A percentile compares a stretch with the other conserved stretches of the same genome.
phyloP scores from a whole-genome alignment of 768 basidiomycete genomes.

The Boletus sp. region DNA sequence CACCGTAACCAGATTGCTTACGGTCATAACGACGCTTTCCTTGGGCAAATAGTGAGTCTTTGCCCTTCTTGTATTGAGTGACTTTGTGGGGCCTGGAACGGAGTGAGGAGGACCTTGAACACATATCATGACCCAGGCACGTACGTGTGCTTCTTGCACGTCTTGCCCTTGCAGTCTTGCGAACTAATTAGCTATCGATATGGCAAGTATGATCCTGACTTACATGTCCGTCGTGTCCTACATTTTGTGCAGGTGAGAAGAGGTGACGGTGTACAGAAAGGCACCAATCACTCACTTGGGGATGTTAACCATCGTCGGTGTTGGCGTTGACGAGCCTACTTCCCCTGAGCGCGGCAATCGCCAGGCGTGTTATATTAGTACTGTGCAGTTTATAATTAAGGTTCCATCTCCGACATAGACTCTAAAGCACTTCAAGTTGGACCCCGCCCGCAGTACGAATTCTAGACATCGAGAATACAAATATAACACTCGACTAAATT shows the following conservation, averaged over 20 bases:
- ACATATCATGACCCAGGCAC: slow-evolving; percentile 26
- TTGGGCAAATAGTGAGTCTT: slow-evolving; percentile 95
- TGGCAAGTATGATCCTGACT: slow-evolving; percentile 33
- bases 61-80: slow-evolving; percentile 99
- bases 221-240: slow-evolving; percentile 95
- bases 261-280: slow-evolving; percentile 5
- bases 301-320: slow-evolving; percentile 79
- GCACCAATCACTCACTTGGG: slow-evolving; percentile 67
- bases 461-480: neutral
- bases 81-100: slow-evolving; percentile 88
- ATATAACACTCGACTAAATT: neutral
- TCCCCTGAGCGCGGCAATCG: slow-evolving; percentile 24
- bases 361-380: slow-evolving; percentile 9
- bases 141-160: slow-evolving; percentile 95
- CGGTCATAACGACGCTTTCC: slow-evolving; percentile 99
- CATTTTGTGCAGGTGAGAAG: slow-evolving; percentile 5
- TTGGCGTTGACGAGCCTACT: slow-evolving; percentile 13
- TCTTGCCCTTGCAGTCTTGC: slow-evolving; percentile 92
- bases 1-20: slow-evolving; percentile 98
- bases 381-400: slow-evolving; percentile 25
- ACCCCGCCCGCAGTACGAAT: neutral
- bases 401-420: slow-evolving; percentile 20
- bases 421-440: no score
- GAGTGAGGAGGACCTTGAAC: neutral
- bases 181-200: slow-evolving; percentile 3